These are phyloP conservation scores for Ceratocystis lukuohia DNA, from an alignment of 2,329 filamentous ascomycete species.

Conservation along the genomic window DNA sequence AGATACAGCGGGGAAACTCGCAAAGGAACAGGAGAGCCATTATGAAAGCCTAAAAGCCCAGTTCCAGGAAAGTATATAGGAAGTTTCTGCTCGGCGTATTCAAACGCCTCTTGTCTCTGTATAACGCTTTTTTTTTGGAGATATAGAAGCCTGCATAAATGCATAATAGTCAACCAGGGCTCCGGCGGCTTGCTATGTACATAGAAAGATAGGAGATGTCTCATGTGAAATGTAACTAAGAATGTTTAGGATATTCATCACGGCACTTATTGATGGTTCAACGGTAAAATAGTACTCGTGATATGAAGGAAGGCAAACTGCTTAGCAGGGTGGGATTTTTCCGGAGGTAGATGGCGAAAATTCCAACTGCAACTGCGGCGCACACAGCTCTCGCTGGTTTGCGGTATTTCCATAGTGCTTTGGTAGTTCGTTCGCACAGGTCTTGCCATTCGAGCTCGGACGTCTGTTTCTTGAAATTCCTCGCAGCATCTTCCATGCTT, in stretches of 20 bases:
- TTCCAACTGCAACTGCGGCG: slow-evolving; percentile 51
- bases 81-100: neutral
- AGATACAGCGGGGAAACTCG: slow-evolving; percentile 59
- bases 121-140: neutral
- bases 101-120: neutral
- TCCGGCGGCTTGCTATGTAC: neutral
- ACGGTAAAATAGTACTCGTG: neutral
- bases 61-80: slow-evolving; percentile 35
- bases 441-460: slow-evolving; percentile 43
- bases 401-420: slow-evolving; percentile 37
- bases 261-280: neutral
- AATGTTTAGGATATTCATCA: neutral
- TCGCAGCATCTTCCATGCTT: slow-evolving; percentile 51
- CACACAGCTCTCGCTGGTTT: slow-evolving; percentile 48
- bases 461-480: slow-evolving; percentile 57
- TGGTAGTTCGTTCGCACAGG: slow-evolving; percentile 16
- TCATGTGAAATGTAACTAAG: neutral
- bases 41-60: slow-evolving; percentile 54
- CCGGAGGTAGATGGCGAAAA: slow-evolving; percentile 54
- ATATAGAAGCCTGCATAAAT: neutral
- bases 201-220: neutral
- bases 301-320: slow-evolving; percentile 7
- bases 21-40: slow-evolving; percentile 59
- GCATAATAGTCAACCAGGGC: neutral
- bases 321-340: slow-evolving; percentile 29